Evolutionary conservation across 2,329 filamentous ascomycete species (phyloP), one percentile per base, ranked within the genome.

Genomic region (Pseudocercospora musae): DNA sequence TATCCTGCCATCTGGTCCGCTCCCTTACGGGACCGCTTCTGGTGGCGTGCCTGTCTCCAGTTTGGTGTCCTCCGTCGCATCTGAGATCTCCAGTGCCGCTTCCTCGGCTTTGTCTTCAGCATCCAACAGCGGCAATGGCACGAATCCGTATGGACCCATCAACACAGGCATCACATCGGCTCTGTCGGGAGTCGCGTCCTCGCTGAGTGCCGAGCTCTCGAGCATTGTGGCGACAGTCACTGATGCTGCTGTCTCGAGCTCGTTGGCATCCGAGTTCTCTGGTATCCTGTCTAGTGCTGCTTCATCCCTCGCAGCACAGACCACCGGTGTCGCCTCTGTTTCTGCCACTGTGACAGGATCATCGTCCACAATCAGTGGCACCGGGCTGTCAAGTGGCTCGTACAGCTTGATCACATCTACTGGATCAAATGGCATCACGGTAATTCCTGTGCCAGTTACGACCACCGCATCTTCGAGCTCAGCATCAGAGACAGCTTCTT

Each of bases 211-310:
- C 11, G 66, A 69, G 20, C 61, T 74, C 3, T 70, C 71, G 8
- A 71, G 70, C 40, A 66, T 73, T 18, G 68, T 66, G 9, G 71
- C 71, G 2, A 73, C 71, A 18, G 71, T 71, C 4, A 73, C 72
- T 23, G 68, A 73, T 57, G 61, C 69, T 44, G 67, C 58, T 6
- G 63, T 69, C 9, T 69, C 72, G 0, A 64, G 62, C 42, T 71
- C 70, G 13, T 48, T 74, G 42, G 68, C 71, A 4, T 71, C 72
- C 0, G 67, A 69, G 27, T 67, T 70, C 57, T 74, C 72, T 4
- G 72, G 70, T 59, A 68, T 74, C 13, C 57, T 73, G 20, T 72
- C 72, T 2, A 72, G 69, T 53, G 72, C 70, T 21, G 68, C 70
- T 11, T 68, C 72, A 9, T 71, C 72, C n/a, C 48, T 62, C 52